Evolutionary conservation across 2,329 filamentous ascomycete species (phyloP), one percentile per base, ranked within the genome.

Genomic region (Scedosporium boydii): DNA sequence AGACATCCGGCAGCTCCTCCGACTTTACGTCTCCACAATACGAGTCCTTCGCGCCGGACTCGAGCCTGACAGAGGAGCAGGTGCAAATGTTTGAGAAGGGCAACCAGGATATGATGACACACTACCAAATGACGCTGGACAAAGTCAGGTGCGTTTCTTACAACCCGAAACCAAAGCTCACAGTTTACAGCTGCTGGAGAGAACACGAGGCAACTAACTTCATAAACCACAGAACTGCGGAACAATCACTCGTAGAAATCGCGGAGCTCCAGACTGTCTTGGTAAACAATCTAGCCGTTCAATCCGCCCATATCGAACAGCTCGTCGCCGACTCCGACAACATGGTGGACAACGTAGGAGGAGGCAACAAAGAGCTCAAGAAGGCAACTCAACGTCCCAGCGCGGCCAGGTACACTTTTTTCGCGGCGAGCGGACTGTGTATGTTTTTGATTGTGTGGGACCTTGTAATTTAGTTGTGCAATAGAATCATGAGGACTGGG

Each of bases 71-170:
- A 18, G 81, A 87, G 23, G 92, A 97, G 71, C 93, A 98, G 74
- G 78, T 95, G 60, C 93, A 97, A 73, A 84, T 96, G 71, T 98
- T 99, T 76, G 93, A 93, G 68, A 85, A 91, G 75, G 93, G 96
- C 71, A 97, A 98, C 71, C 87, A 92, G 74, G 87, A 91, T 66
- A 92, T 99, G 87, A 81, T 98, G 68, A 90, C 89, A 74, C 90
- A 96, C 75, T 96, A 96, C 74, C 91, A 97, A 74, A 91, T 89
- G 76, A 92, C 90, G n/a, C 78, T 98, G 72, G 89, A 93, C 74
- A 95, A 98, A 82, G 91, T 98, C 67, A 90, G 89, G 90, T 96
- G 83, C 62, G 89, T 82, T 34, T 9, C 14, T 53, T 6, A 18
- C 26, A 44, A 14, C 4, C n/a, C 12, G 44, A 38, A 34, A 18